Conservation (phyloP, 106 monocot genomes). For the Apostasia ramifera region DNA sequence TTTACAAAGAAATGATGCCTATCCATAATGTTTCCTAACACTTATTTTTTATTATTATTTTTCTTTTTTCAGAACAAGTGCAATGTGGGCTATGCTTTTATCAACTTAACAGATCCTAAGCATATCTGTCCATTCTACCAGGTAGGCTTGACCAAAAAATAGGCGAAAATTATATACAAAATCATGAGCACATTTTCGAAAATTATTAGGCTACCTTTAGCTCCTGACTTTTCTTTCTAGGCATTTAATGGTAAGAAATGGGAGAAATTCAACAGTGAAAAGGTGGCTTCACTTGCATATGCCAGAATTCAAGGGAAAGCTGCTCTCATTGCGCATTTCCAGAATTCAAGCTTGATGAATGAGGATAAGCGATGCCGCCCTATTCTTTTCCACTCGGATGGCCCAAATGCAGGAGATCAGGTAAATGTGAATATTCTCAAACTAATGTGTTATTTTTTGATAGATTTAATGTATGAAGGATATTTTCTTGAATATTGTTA, state of each 20-base stretch:
- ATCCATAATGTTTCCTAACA: constrained; percentile 1
- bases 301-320: constrained; percentile 76
- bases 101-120: constrained; percentile 75
- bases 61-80: constrained; percentile 75
- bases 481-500: background rate
- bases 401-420: constrained; percentile 87
- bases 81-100: constrained; percentile 97
- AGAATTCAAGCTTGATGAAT: constrained; percentile 86
- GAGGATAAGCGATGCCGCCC: constrained; percentile 81
- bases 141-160: constrained; percentile 15
- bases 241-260: constrained; percentile 81
- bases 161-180: background rate
- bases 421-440: constrained; percentile 8
- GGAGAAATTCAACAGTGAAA: constrained; percentile 88
- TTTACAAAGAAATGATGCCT: background rate
- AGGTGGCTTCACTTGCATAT: constrained; percentile 78
- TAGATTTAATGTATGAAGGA: background rate
- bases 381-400: constrained; percentile 69
- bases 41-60: constrained; percentile 2
- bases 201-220: background rate
- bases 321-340: constrained; percentile 74
- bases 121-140: constrained; percentile 54
- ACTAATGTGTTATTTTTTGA: background rate
- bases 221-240: constrained; percentile 6
- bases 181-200: background rate